phyloP scores from a whole-genome alignment of 2,329 filamentous ascomycete genomes.

The Dendrostoma leiphaemia region DNA sequence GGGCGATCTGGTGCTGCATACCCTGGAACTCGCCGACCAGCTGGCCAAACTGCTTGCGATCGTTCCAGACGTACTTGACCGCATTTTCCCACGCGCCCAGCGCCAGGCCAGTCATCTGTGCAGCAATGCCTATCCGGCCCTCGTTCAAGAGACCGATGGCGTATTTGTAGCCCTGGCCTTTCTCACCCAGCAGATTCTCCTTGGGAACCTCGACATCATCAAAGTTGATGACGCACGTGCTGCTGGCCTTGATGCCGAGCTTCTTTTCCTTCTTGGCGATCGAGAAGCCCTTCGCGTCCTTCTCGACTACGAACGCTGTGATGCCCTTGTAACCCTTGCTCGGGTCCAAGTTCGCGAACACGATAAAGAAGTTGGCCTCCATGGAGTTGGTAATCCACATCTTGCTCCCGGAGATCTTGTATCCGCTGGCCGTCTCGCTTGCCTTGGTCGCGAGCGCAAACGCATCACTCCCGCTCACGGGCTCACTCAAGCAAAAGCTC shows the following conservation, averaged over 20 bases:
- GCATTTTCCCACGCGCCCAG: slow-evolving; percentile 95
- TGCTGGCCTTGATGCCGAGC: slow-evolving; percentile 91
- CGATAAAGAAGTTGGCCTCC: slow-evolving; percentile 93
- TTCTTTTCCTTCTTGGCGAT: slow-evolving; percentile 99
- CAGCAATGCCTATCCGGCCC: slow-evolving; percentile 94
- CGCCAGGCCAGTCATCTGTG: slow-evolving; percentile 96
- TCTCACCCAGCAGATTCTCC: slow-evolving; percentile 82
- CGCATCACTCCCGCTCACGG: slow-evolving; percentile 89
- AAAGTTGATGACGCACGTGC: slow-evolving; percentile 95
- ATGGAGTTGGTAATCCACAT: slow-evolving; percentile 99
- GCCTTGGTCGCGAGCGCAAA: slow-evolving; percentile 94
- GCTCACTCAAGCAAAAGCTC: slow-evolving; percentile 91
- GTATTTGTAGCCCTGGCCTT: slow-evolving; percentile 96
- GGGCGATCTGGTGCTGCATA: slow-evolving; percentile 98
- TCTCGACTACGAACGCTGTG: slow-evolving; percentile 92
- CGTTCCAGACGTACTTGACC: slow-evolving; percentile 94
- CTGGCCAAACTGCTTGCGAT: slow-evolving; percentile 93
- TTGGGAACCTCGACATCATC: slow-evolving; percentile 91
- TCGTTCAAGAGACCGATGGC: slow-evolving; percentile 94
- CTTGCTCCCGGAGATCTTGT: slow-evolving; percentile 86
- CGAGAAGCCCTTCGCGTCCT: slow-evolving; percentile 81
- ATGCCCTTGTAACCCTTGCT: slow-evolving; percentile 96
- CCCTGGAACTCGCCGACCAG: slow-evolving; percentile 96
- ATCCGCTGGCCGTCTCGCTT: slow-evolving; percentile 77
- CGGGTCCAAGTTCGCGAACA: slow-evolving; percentile 93